A percentile compares a stretch with the other conserved stretches of the same genome.
Conservation (phyloP, 208 protist genomes). For the Jaenimonas drosophilae region DNA sequence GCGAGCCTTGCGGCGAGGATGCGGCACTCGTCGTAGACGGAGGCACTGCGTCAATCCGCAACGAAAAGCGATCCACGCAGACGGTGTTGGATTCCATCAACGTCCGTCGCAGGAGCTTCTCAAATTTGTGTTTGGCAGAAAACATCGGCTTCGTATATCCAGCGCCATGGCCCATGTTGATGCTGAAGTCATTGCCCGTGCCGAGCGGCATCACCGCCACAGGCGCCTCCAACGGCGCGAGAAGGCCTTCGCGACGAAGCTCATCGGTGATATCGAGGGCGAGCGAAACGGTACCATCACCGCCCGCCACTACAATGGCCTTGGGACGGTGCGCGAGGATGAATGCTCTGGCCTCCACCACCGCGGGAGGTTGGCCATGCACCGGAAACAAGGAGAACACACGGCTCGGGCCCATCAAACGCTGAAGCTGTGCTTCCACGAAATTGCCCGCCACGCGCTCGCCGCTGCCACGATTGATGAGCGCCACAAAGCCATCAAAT, state of each 20-base stretch:
- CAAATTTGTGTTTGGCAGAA: slow-evolving; percentile 27
- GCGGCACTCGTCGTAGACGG: background rate
- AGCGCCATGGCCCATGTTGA: slow-evolving; percentile 49
- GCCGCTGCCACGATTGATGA: slow-evolving; percentile 39
- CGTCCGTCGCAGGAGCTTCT: slow-evolving; percentile 6
- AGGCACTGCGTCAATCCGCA: slow-evolving; percentile 13
- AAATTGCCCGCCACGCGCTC: slow-evolving; percentile 38
- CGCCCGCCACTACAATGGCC: slow-evolving; percentile 41
- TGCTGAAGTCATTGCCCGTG: slow-evolving; percentile 60
- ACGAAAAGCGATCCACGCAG: slow-evolving; percentile 25
- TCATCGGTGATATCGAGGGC: slow-evolving; percentile 32
- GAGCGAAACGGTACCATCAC: slow-evolving; percentile 53
- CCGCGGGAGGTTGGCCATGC: slow-evolving; percentile 10
- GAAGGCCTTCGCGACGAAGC: slow-evolving; percentile 14
- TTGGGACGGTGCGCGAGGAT: slow-evolving; percentile 15
- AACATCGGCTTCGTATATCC: slow-evolving; percentile 35
- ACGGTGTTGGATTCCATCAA: slow-evolving; percentile 8
- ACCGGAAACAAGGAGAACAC: slow-evolving; percentile 50
- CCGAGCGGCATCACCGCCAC: slow-evolving; percentile 55
- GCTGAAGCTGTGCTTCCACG: slow-evolving; percentile 24
- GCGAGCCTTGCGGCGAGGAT: too few species aligned
- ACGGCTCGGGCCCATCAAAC: slow-evolving; percentile 17
- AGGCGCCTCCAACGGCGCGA: slow-evolving; percentile 8
- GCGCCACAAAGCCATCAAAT: too few species aligned
- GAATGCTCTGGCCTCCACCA: slow-evolving; percentile 40